phyloP scores from a whole-genome alignment of 2,329 filamentous ascomycete genomes.

The Calonectria henricotiae region DNA sequence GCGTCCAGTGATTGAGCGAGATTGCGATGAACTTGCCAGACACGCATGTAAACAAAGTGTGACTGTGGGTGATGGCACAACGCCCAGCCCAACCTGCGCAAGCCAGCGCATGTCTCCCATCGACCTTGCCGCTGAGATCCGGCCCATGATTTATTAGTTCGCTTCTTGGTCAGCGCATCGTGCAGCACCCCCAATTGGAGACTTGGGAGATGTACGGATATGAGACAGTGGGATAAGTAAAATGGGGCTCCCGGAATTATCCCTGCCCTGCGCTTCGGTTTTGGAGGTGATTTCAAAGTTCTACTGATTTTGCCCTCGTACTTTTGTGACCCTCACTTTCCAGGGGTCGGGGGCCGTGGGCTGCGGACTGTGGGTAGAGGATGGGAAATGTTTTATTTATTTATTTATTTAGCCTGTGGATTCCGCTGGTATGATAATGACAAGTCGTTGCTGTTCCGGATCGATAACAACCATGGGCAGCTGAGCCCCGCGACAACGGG shows the following conservation, averaged over 20 bases:
- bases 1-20: slow-evolving; percentile 22
- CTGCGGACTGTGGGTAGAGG: background rate
- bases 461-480: slow-evolving; percentile 9
- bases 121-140: background rate
- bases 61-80: background rate
- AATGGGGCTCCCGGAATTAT: background rate
- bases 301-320: background rate
- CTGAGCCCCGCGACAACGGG: slow-evolving; percentile 14
- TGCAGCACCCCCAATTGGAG: slow-evolving; percentile 4
- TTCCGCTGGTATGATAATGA: slow-evolving; percentile 2
- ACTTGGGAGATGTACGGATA: background rate
- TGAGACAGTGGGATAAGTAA: background rate
- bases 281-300: slow-evolving; percentile 2
- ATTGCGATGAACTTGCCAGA: slow-evolving; percentile 35
- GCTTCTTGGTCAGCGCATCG: slow-evolving; percentile 1
- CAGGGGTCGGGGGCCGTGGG: background rate
- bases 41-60: slow-evolving; percentile 18
- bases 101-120: background rate
- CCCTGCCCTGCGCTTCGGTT: slow-evolving; percentile 20
- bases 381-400: background rate
- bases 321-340: background rate
- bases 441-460: slow-evolving; percentile 4
- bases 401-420: slow-evolving; percentile 5
- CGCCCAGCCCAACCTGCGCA: background rate
- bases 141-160: background rate